Evolutionary conservation across 2,329 filamentous ascomycete species (phyloP).

Genomic region (Arthrinium puccinioides): DNA sequence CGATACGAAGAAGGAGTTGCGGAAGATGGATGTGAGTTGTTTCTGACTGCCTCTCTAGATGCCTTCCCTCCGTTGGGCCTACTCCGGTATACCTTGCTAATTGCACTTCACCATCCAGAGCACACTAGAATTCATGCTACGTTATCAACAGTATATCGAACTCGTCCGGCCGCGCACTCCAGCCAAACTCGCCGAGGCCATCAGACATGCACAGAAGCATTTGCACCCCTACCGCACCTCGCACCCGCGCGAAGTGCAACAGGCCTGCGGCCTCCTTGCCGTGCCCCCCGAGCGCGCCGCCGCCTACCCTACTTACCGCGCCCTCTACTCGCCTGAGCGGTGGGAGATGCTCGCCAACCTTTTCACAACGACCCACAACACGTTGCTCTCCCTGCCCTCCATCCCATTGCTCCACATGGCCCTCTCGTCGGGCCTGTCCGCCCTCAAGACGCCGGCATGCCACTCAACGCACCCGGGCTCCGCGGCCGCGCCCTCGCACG

Average conservation of each 20-base stretch:
- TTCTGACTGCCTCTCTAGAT: background rate
- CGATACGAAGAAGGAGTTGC: conserved; percentile 87
- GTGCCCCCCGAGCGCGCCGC: conserved; percentile 51
- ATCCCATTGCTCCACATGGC: conserved; percentile 85
- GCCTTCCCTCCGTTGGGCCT: too few species aligned
- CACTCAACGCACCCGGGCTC: conserved; percentile 48
- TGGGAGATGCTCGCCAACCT: conserved; percentile 72
- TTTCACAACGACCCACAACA: conserved; percentile 82
- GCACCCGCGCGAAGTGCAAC: conserved; percentile 61
- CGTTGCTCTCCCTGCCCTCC: conserved; percentile 72
- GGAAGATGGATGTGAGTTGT: conserved; percentile 67
- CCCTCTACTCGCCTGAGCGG: conserved; percentile 65
- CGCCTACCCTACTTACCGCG: conserved; percentile 29
- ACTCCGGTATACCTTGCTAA: background rate
- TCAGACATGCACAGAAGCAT: conserved; percentile 74
- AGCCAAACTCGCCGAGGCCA: conserved; percentile 65
- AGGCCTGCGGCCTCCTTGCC: conserved; percentile 75
- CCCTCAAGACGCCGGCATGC: conserved; percentile 91
- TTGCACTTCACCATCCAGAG: conserved; percentile 7
- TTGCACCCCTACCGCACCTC: conserved; percentile 63
- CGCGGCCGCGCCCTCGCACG: conserved; percentile 24
- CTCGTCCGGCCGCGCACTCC: conserved; percentile 53
- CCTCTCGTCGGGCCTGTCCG: conserved; percentile 82
- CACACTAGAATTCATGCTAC: conserved; percentile 85
- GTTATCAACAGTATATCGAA: conserved; percentile 92